Base-by-base conservation (phyloP, 2,329 filamentous ascomycete genomes). In the Dactylellina drechsleri region DNA sequence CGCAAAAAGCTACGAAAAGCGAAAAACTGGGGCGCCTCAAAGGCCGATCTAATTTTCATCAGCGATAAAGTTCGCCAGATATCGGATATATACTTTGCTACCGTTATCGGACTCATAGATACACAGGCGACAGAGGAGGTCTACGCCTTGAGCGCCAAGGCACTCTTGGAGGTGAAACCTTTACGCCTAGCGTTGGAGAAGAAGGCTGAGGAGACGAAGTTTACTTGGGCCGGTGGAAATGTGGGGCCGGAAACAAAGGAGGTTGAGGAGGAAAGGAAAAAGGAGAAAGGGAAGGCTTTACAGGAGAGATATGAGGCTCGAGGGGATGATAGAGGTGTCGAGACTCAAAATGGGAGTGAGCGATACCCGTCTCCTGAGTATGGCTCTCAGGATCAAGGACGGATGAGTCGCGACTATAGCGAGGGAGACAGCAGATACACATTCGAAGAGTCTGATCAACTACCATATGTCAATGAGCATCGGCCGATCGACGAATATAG, bases 1-100 rank as follows among this genome's bases (percentile, higher is more conserved):
- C 56, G 64, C 2, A 60, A 57, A 15, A 60, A 57, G 8, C 62
- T 74, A 20, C 62, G 62, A 12, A 41, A 12, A n/a, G 56, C 62
- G 8, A 74, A 66, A 50, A 20, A 26, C 23, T 28, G 31, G 5
- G 40, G 41, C 7, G 47, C 45, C 1, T 31, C 47, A 2, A 36
- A 56, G 5, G 18, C 23, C 18, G 56, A 40, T 1, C 31, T 73
- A 0, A 18, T 66, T 0, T 50, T 20, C 13, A 50, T 28, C 4
- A 45, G 60, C 23, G 54, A 66, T 12, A 47, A 23, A n/a, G 4
- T 66, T 4, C 54, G 57, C 13, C 15, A 43, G 2, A 53, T 72
- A 1, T 41, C 53, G 0, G 54, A 54, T 4, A 50, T 65, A 0
- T 72, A 72, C 26, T 31, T 28, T 2, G 15, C 15, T 0, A 49